Evolutionary conservation across 2,329 filamentous ascomycete species (phyloP).

Genomic region (Trichophyton equinum): DNA sequence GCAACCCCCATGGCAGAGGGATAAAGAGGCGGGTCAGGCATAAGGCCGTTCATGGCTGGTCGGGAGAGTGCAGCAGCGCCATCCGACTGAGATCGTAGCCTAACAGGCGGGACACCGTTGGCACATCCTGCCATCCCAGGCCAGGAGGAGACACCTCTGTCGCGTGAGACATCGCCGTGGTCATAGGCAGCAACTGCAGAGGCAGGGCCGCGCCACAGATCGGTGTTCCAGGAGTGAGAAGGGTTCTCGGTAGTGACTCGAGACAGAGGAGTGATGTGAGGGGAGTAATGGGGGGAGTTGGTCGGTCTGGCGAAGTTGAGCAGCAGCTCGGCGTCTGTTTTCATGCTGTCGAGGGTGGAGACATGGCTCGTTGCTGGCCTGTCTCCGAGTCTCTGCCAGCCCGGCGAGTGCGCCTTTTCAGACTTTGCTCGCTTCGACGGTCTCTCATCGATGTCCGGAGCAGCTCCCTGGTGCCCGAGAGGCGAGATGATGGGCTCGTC

Average conservation of each 20-base stretch:
- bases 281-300: constrained; percentile 19
- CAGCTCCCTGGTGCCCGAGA: constrained; percentile 7
- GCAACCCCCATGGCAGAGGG: constrained; percentile 7
- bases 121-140: constrained; percentile 6
- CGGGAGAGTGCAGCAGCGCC: constrained; percentile 30
- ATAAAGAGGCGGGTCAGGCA: not conserved
- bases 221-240: not conserved
- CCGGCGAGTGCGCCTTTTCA: constrained; percentile 39
- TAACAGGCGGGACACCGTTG: constrained; percentile 17
- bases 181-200: not conserved
- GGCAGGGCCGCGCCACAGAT: not conserved
- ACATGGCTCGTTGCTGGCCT: constrained; percentile 22
- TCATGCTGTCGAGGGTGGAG: constrained; percentile 24
- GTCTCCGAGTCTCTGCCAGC: constrained; percentile 19
- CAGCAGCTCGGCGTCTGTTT: constrained; percentile 37
- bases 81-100: constrained; percentile 32
- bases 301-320: constrained; percentile 33
- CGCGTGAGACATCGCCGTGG: not conserved
- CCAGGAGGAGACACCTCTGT: not conserved
- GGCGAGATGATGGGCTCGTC: constrained; percentile 7
- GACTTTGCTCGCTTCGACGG: constrained; percentile 50
- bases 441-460: constrained; percentile 25
- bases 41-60: constrained; percentile 23
- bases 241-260: not conserved
- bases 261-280: not conserved